Evolutionary conservation across 768 basidiomycete species (phyloP), one percentile per base, ranked within the genome.

Genomic region (Boletus rubropictus): DNA sequence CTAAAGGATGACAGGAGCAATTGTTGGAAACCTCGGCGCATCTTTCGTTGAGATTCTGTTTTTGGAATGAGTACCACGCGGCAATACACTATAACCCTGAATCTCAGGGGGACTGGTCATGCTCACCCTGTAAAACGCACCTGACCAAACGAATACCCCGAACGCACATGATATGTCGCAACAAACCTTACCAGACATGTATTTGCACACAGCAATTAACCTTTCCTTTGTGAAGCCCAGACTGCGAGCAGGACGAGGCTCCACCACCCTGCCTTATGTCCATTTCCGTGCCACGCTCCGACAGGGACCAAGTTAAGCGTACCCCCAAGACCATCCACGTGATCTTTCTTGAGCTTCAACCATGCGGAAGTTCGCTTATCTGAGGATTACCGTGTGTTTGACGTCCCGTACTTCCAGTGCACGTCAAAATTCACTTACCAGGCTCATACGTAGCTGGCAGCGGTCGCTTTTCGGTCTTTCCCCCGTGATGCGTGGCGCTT

Each of bases 311-410:
- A 66, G 59, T 86, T 86, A 24, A 81, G 76, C 53, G 79, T 78
- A 61, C 91, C 87, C n/a, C 84, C 84, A 31, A 89, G 65, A 3
- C 83, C 84, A 22, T 76, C 75, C 18, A 93, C 82, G 62, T 94
- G 96, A 62, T 95, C 93, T 60, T 89, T 92, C 69, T 96, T 96
- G 36, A 95, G 72, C 63, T 94, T 93, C 46, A 94, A 62, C 93
- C 93, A 95, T 3, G 87, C 84, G 22, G 77, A 82, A 17, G 86
- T 89, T 52, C 93, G 72, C 64, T 88, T 88, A 66, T 95, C 92
- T 66, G 72, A 39, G 39, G 7, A 7, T 37, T 33, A 14, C 42
- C 36, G n/a, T 42, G 28, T 11, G 24, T 21, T 8, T 1, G 17
- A 22, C 38, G 18, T 25, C 20, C 14, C 17, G 42, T 18, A 6